phyloP scores from a whole-genome alignment of 2,329 filamentous ascomycete genomes.

The Didymella sp. region DNA sequence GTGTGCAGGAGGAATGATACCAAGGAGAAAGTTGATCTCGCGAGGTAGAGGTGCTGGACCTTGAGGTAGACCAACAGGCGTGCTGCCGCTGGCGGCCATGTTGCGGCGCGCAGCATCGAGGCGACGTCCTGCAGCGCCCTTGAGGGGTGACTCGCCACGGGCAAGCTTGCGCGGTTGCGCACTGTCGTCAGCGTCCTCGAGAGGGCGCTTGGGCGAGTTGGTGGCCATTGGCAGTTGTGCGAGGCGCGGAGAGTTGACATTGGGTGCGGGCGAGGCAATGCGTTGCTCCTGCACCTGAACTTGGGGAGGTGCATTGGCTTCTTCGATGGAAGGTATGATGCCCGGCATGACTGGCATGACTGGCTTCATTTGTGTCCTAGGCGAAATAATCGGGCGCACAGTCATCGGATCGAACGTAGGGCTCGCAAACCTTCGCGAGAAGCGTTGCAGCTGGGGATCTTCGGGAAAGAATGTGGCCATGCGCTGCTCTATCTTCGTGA shows the following conservation, averaged over 20 bases:
- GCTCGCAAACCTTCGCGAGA: slow-evolving; percentile 74
- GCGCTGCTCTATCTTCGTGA: slow-evolving; percentile 86
- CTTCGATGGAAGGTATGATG: slow-evolving; percentile 42
- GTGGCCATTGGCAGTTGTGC: slow-evolving; percentile 31
- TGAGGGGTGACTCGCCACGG: slow-evolving; percentile 90
- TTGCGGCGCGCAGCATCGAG: slow-evolving; percentile 74
- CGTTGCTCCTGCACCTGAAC: slow-evolving; percentile 31
- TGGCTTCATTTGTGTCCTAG: slow-evolving; percentile 73
- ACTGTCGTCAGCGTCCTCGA: slow-evolving; percentile 70
- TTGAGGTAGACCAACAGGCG: slow-evolving; percentile 31
- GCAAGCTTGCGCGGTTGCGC: slow-evolving; percentile 85
- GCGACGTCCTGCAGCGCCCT: slow-evolving; percentile 84
- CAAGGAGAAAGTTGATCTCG: slow-evolving; percentile 62
- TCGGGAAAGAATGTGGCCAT: slow-evolving; percentile 95
- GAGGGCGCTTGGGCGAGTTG: slow-evolving; percentile 57
- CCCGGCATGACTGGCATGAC: slow-evolving; percentile 55
- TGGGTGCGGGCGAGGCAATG: slow-evolving; percentile 35
- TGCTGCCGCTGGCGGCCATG: slow-evolving; percentile 39
- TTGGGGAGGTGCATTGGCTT: slow-evolving; percentile 30
- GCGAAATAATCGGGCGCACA: slow-evolving; percentile 83
- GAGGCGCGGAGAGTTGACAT: slow-evolving; percentile 41
- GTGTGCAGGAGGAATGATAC: slow-evolving; percentile 75
- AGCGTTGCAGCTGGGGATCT: slow-evolving; percentile 77
- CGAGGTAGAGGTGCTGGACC: slow-evolving; percentile 74
- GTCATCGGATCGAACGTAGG: slow-evolving; percentile 78